Evolutionary conservation across 306 rosid species (phyloP).

Genomic region (Dryas octopetala): DNA sequence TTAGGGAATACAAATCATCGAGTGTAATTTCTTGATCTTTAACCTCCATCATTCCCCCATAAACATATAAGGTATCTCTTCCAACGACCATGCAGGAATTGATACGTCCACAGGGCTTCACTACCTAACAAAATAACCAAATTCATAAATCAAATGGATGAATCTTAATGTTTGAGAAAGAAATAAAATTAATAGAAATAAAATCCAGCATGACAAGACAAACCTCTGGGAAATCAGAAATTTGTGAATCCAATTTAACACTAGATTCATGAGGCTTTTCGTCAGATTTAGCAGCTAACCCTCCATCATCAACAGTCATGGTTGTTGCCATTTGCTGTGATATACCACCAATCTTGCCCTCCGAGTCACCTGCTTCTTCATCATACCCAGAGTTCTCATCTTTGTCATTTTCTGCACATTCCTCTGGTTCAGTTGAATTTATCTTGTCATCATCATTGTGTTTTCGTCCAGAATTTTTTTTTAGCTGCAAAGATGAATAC

Average conservation of each 20-base stretch:
- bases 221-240: conserved; percentile 75
- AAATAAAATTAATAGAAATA: conserved; percentile 15
- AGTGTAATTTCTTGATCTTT: conserved; percentile 90
- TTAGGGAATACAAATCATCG: conserved; percentile 85
- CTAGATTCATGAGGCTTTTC: conserved; percentile 44
- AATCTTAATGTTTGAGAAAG: conserved; percentile 17
- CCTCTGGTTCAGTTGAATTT: conserved; percentile 41
- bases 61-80: conserved; percentile 74
- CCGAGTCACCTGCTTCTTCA: conserved; percentile 44
- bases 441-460: conserved; percentile 36
- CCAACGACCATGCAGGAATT: conserved; percentile 90
- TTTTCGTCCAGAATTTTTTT: conserved; percentile 53
- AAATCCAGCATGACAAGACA: conserved; percentile 28
- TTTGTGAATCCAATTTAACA: conserved; percentile 43
- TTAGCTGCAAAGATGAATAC: conserved; percentile 49
- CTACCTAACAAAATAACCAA: conserved; percentile 49
- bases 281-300: conserved; percentile 39
- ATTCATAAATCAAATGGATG: conserved; percentile 26
- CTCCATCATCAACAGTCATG: conserved; percentile 48
- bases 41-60: conserved; percentile 97
- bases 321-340: conserved; percentile 56
- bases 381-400: conserved; percentile 43
- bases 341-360: conserved; percentile 53
- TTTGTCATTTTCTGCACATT: conserved; percentile 42
- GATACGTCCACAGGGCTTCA: conserved; percentile 97